These are phyloP conservation scores for Pyrenophora seminiperda DNA, from an alignment of 2,329 filamentous ascomycete genomes.

Conservation along the genomic window DNA sequence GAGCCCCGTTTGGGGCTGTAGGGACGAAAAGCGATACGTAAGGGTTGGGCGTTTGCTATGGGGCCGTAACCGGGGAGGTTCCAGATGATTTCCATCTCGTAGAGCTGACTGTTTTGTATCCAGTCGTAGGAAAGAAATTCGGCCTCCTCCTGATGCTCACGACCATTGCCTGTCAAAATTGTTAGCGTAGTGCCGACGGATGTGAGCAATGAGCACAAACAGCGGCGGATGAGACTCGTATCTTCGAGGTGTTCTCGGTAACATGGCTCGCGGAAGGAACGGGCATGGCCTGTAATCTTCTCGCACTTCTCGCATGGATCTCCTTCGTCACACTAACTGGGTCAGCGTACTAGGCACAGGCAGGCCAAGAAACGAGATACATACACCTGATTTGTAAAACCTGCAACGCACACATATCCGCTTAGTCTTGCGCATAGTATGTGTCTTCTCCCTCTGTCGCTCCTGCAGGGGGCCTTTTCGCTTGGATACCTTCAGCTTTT, in stretches of 20 bases:
- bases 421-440: conserved; percentile 43
- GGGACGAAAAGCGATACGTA: conserved; percentile 35
- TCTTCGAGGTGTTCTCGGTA: conserved; percentile 42
- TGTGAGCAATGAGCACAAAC: conserved; percentile 19
- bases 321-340: conserved; percentile 39
- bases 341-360: conserved; percentile 6
- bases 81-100: conserved; percentile 44
- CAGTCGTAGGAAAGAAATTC: conserved; percentile 41
- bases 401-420: conserved; percentile 43
- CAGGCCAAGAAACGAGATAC: neutral
- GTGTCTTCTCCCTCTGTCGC: conserved; percentile 39
- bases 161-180: conserved; percentile 39
- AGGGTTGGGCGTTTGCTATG: conserved; percentile 30
- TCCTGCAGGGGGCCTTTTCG: conserved; percentile 38
- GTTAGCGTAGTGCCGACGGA: conserved; percentile 10
- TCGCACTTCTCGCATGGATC: conserved; percentile 41
- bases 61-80: conserved; percentile 43
- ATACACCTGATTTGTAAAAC: conserved; percentile 44
- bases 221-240: conserved; percentile 39
- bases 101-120: conserved; percentile 30
- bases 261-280: conserved; percentile 41
- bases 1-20: conserved; percentile 36
- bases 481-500: conserved; percentile 42
- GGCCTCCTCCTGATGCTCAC: conserved; percentile 43
- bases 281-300: conserved; percentile 37